These are phyloP conservation scores for Sporothrix inflata DNA, from an alignment of 2,329 filamentous ascomycete species.

Conservation along the genomic window DNA sequence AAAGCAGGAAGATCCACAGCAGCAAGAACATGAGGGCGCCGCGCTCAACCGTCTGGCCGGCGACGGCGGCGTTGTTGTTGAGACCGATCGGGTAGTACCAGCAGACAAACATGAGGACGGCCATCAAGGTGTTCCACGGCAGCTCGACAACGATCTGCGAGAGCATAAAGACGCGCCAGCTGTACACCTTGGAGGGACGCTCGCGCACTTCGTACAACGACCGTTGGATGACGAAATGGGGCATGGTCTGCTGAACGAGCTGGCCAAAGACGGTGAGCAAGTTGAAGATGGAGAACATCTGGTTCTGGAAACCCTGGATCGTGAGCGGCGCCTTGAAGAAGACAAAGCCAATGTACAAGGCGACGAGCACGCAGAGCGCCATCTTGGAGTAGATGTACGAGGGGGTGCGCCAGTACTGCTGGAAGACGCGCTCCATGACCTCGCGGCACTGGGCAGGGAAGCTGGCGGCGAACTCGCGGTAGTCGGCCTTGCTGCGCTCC, in stretches of 20 bases:
- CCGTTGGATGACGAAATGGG: constrained; percentile 80
- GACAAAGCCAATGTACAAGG: constrained; percentile 81
- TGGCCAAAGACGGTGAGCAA: constrained; percentile 80
- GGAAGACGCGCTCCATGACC: constrained; percentile 75
- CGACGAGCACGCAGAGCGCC: constrained; percentile 63
- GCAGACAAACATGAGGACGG: constrained; percentile 64
- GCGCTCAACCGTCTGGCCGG: constrained; percentile 66
- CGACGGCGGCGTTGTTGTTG: constrained; percentile 67
- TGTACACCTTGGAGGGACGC: constrained; percentile 80
- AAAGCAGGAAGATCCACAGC: constrained; percentile 76
- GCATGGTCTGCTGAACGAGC: constrained; percentile 80
- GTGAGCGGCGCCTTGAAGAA: constrained; percentile 74
- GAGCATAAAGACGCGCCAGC: constrained; percentile 83
- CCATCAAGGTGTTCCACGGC: constrained; percentile 79
- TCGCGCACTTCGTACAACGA: constrained; percentile 84
- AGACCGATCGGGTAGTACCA: constrained; percentile 89
- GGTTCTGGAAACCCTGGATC: constrained; percentile 80
- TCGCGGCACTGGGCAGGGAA: constrained; percentile 69
- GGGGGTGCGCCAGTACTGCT: constrained; percentile 90
- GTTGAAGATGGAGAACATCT: constrained; percentile 87
- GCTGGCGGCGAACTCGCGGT: constrained; percentile 79
- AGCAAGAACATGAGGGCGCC: constrained; percentile 80
- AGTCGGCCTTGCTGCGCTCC: constrained; percentile 47
- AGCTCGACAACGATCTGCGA: constrained; percentile 83
- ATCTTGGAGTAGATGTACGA: constrained; percentile 86